Evolutionary conservation across 768 basidiomycete species (phyloP).

Genomic region (Nevesoporus exiguus): DNA sequence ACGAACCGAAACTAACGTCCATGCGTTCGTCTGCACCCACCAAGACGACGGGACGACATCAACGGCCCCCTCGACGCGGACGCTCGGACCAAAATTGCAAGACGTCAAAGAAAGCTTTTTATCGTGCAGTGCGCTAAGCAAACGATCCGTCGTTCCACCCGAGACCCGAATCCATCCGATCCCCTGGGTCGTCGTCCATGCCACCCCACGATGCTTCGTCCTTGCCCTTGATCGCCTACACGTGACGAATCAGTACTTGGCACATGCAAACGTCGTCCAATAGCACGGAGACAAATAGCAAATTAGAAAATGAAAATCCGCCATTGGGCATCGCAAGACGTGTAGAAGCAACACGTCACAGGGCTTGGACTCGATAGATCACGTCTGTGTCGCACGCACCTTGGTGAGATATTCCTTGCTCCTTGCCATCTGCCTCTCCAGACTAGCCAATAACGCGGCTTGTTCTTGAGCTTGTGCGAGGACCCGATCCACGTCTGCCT

Average conservation of each 20-base stretch:
- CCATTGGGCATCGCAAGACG: no score
- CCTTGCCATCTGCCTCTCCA: conserved; percentile 41
- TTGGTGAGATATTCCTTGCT: conserved; percentile 74
- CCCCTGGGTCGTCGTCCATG: conserved; percentile 28
- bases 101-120: no score
- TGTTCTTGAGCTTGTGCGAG: conserved; percentile 55
- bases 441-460: conserved; percentile 16
- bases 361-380: no score
- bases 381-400: conserved; percentile 35
- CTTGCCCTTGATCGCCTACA: conserved; percentile 30
- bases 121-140: conserved; percentile 2
- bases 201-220: conserved; percentile 26
- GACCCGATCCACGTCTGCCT: conserved; percentile 57
- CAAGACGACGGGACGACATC: no score
- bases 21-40: no score
- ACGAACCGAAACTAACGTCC: no score
- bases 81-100: no score
- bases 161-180: conserved; percentile 18
- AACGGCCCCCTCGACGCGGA: no score
- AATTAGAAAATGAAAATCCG: no score
- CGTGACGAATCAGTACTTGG: neutral
- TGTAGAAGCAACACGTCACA: no score
- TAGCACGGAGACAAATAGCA: neutral
- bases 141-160: conserved; percentile 7
- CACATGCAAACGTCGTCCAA: neutral